Percentiles rank a stretch among this genome's conserved stretches.
These are phyloP conservation scores for Golubevia sp. DNA, from an alignment of 1,284 basidiomycete species.

Conservation along the genomic window DNA sequence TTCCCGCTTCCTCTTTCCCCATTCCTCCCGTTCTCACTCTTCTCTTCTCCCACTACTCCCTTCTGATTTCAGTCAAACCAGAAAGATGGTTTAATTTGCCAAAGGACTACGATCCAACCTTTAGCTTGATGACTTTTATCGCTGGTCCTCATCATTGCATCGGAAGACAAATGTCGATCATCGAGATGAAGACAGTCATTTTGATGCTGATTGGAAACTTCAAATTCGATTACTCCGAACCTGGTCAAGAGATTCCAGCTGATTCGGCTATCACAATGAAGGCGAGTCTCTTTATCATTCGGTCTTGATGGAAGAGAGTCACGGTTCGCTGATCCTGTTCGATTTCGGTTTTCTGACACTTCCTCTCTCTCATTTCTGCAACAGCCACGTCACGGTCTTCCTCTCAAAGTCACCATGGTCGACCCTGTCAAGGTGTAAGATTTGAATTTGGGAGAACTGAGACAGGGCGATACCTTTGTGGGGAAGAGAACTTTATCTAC, in stretches of 20 bases:
- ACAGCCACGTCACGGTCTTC: too few species aligned
- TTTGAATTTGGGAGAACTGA: too few species aligned
- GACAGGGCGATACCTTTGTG: too few species aligned
- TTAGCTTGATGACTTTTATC: constrained; percentile 40
- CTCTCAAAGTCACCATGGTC: too few species aligned
- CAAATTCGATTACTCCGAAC: constrained; percentile 16
- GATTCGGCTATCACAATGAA: not conserved
- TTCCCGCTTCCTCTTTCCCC: not conserved
- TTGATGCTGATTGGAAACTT: constrained; percentile 39
- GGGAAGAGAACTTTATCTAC: too few species aligned
- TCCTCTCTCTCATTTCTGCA: too few species aligned
- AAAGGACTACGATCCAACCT: constrained; percentile 30
- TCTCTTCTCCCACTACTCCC: not conserved
- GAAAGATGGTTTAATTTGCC: constrained; percentile 40
- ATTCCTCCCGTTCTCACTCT: not conserved
- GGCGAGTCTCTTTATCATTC: too few species aligned
- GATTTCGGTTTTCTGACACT: not conserved
- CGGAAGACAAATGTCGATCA: constrained; percentile 35
- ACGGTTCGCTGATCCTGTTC: not conserved
- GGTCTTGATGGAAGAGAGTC: too few species aligned
- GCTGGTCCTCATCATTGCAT: constrained; percentile 44
- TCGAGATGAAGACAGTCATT: constrained; percentile 38
- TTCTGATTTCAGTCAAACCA: constrained; percentile 24
- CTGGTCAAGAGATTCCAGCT: not conserved
- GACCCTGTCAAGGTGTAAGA: too few species aligned